Base-by-base conservation (phyloP, 495 filamentous ascomycete genomes). In the Aspergillus wentii region DNA sequence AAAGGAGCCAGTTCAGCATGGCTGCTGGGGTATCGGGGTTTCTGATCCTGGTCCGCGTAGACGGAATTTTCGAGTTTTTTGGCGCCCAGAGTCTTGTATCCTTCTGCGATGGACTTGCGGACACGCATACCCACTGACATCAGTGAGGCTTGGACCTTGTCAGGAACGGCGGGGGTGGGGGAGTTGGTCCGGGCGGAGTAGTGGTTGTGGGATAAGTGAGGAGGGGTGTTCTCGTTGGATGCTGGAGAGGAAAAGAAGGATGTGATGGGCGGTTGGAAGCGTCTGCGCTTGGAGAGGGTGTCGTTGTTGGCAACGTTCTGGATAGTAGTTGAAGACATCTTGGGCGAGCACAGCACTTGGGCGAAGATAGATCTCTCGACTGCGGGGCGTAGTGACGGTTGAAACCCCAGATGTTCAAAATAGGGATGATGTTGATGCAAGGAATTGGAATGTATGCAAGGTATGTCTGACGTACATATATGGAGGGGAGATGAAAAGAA, bases 111-210 rank as follows among this genome's bases (percentile, higher is more conserved):
- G 8, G 83, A 82, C 62, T 97, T 95, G 43, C 91, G 83, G 35
- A 97, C 76, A 22, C 89, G 80, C 86, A 95, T 94, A 47, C 91
- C 91, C 36, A 97, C 90, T 42, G 72, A 83, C 3, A 95, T 69
- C 10, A 96, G 80, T 11, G 81, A 82, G 11, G 87, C 69, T 57
- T 92, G 86, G 16, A 94, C 72, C 15, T 66, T 68, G 7, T 63
- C 54, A 7, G 87, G 76, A 14, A 88, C 69, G 16, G 62, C 48
- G 18, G 74, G 76, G 5, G 46, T 60, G 25, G 62, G 56, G 30
- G 60, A 61, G 34, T 60, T 63, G 14, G 68, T 72, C 6, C 65
- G 47, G 9, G 64, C 56, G 35, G 62, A 52, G 39, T 69, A 71
- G 49, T 69, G 59, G 32, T 59, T 51, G 46, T 72, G 53, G 8